Evolutionary conservation across 2,329 filamentous ascomycete species (phyloP), one percentile per base, ranked within the genome.

Genomic region (Gaeumannomyces tritici): DNA sequence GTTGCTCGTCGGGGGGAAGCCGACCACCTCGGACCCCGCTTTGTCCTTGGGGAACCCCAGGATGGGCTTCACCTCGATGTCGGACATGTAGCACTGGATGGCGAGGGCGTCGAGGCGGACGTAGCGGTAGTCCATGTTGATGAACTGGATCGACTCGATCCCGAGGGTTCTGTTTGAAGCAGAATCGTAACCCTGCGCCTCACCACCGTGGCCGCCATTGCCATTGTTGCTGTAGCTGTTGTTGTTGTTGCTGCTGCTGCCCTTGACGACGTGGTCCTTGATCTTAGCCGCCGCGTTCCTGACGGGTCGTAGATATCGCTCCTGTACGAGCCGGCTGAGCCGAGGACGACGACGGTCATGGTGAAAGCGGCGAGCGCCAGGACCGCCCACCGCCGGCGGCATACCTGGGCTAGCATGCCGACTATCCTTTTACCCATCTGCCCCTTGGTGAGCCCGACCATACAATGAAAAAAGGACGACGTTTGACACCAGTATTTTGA

Each of bases 21-120:
- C 42, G 42, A 47, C 42, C 42, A 47, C n/a, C 42, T 47, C 42
- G 9, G 42, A 21, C 42, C 42, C 42, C 42, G 42, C 42, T 21
- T 47, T 64, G 55, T 66, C 63, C 15, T 64, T 56, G 12, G 64
- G 62, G 24, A 72, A 69, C 15, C 62, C 69, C 7, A 60, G 62
- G 18, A 62, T 64, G 57, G 67, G 64, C 11, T 64, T 61, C 8
- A 71, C 58, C 8, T 70, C 64, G 11, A 72, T 26, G 5, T 69
- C 70, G 11, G 69, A 67, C 3, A 72, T 61, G 61, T 69, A 69
- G 3, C 64, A 65, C 62, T 72, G 71, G 27, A 72, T 62, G 9
- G 66, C 63, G 18, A 66, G 66, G 42, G 70, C 66, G 59, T 72
- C 71, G 42, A 65, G 62, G 55, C 68, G 67, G 59, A 71, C 70